These are phyloP conservation scores for Fusarium verrucosum DNA, from an alignment of 2,329 filamentous ascomycete species.

Conservation along the genomic window DNA sequence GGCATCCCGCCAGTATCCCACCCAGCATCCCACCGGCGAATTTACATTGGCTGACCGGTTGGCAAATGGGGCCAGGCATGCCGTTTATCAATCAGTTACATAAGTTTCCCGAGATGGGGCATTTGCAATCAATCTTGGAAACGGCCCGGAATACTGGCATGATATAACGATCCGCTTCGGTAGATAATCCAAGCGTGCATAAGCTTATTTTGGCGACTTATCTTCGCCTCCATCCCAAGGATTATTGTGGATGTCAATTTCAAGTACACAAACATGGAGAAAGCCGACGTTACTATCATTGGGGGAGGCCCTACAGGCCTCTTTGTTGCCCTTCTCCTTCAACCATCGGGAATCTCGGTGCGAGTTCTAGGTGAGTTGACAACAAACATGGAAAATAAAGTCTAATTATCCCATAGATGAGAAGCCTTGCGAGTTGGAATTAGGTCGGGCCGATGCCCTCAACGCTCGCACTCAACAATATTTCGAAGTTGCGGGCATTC, in stretches of 20 bases:
- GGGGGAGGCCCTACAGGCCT: constrained; percentile 58
- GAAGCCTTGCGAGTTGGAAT: constrained; percentile 51
- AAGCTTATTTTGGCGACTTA: background rate
- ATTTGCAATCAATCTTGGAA: background rate
- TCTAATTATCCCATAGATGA: constrained; percentile 46
- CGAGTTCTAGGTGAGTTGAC: constrained; percentile 48
- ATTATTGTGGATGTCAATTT: background rate
- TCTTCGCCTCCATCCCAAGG: background rate
- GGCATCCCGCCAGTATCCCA: constrained; percentile 9
- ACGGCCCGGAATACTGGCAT: background rate
- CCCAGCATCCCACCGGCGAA: background rate
- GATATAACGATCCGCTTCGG: background rate
- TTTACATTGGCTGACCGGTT: too few species aligned
- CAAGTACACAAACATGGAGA: constrained; percentile 1
- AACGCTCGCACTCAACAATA: constrained; percentile 61
- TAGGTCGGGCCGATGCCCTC: constrained; percentile 59
- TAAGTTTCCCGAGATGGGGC: background rate
- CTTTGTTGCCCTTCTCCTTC: constrained; percentile 55
- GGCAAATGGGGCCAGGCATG: too few species aligned
- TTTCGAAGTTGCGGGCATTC: constrained; percentile 55
- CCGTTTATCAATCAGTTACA: too few species aligned
- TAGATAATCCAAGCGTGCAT: background rate
- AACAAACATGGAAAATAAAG: accelerated
- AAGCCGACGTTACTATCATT: constrained; percentile 7
- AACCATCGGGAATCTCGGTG: constrained; percentile 54